A percentile compares a stretch with the other conserved stretches of the same genome.
Evolutionary conservation across 805 yeast species (phyloP).

Genomic region (Myxozyma neotropica): DNA sequence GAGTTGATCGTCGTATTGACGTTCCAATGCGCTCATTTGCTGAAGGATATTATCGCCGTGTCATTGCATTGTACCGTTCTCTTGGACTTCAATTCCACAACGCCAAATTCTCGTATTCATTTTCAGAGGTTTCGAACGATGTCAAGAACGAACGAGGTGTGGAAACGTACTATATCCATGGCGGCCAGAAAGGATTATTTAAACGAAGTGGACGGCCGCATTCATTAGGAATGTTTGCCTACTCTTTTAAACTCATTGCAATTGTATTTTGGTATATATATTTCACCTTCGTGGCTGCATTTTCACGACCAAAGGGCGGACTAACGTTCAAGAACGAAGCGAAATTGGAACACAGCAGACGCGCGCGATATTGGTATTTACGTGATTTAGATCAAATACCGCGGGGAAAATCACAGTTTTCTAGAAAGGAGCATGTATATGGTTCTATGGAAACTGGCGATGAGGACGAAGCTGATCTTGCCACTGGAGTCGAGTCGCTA

Average conservation of each 20-base stretch:
- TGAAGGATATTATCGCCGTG: slow-evolving; percentile 28
- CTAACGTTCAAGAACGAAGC: slow-evolving; percentile 21
- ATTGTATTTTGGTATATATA: slow-evolving; percentile 19
- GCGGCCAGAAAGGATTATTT: slow-evolving; percentile 19
- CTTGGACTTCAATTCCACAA: slow-evolving; percentile 28
- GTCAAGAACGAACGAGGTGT: background rate
- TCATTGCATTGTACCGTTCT: slow-evolving; percentile 18
- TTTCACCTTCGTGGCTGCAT: slow-evolving; percentile 18
- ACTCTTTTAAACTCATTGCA: slow-evolving; percentile 1
- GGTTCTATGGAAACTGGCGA: slow-evolving; percentile 13
- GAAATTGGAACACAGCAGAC: slow-evolving; percentile 1
- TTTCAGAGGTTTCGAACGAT: slow-evolving; percentile 12
- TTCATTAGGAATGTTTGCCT: background rate
- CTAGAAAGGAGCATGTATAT: background rate
- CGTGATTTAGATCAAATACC: background rate
- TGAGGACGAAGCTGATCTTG: background rate
- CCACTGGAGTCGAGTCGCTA: slow-evolving; percentile 18
- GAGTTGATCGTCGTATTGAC: slow-evolving; percentile 21
- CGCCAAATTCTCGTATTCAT: slow-evolving; percentile 29
- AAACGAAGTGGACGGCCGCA: slow-evolving; percentile 22
- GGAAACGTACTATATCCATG: slow-evolving; percentile 26
- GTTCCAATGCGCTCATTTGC: slow-evolving; percentile 34
- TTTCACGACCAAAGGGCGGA: slow-evolving; percentile 17
- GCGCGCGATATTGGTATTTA: slow-evolving; percentile 5
- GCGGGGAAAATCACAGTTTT: background rate